Percentiles rank a stretch among this genome's conserved stretches.
Conservation (phyloP, 2,329 filamentous ascomycete genomes). For the Penicillium sumatraense region DNA sequence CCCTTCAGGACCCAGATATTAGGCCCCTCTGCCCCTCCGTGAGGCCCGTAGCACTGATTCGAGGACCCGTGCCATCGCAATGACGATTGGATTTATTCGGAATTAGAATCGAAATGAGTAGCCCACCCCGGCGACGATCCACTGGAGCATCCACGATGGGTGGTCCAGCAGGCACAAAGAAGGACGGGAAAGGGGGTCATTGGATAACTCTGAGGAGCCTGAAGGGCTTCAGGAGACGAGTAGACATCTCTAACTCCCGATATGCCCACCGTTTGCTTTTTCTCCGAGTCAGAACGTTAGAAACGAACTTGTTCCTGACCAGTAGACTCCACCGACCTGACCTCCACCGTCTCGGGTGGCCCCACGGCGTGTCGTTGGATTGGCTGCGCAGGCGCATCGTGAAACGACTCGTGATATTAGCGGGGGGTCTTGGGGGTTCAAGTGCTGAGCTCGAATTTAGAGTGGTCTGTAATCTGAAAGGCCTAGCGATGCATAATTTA, state of each 20-base stretch:
- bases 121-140: conserved; percentile 7
- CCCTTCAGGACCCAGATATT: conserved; percentile 22
- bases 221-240: neutral
- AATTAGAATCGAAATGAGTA: conserved; percentile 11
- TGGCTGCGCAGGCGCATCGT: conserved; percentile 22
- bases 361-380: conserved; percentile 22
- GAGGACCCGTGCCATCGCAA: neutral
- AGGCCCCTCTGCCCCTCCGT: conserved; percentile 6
- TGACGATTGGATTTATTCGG: conserved; percentile 12
- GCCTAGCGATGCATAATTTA: too few species aligned
- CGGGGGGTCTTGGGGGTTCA: conserved; percentile 2
- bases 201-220: neutral
- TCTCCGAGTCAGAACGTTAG: conserved; percentile 9
- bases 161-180: neutral
- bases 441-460: neutral
- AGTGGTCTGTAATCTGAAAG: neutral
- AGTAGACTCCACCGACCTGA: conserved; percentile 8
- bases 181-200: neutral
- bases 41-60: neutral
- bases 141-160: conserved; percentile 2
- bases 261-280: conserved; percentile 13
- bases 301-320: conserved; percentile 16
- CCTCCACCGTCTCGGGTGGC: conserved; percentile 17
- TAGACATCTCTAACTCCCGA: conserved; percentile 1
- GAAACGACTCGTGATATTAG: conserved; percentile 20